Percentiles rank a stretch among this genome's conserved stretches.
These are phyloP conservation scores for Fusarium coffeatum DNA, from an alignment of 2,329 filamentous ascomycete species.

Conservation along the genomic window DNA sequence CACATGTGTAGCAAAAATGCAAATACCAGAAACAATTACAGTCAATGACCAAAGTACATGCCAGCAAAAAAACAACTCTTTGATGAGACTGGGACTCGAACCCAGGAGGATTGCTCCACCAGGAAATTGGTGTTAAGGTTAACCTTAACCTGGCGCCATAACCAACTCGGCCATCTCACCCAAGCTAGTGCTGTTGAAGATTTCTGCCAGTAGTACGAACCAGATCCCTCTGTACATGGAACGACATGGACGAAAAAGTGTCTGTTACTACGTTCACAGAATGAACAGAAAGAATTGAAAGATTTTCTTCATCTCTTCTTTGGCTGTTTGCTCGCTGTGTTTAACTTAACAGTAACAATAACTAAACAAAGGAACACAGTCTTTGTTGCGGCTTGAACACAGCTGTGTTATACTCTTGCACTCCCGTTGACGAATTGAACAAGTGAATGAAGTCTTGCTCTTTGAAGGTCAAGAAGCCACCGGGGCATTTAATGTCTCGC, in stretches of 20 bases:
- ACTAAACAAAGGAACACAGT: neutral
- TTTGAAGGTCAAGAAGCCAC: fast-evolving
- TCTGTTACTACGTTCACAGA: no score
- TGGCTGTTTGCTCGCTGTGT: no score
- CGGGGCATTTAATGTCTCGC: neutral
- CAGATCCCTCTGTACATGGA: fast-evolving
- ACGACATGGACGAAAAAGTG: no score
- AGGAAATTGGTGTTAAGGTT: constrained; percentile 34
- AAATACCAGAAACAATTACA: no score
- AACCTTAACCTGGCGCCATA: constrained; percentile 36
- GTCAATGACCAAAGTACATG: no score
- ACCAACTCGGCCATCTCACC: constrained; percentile 38
- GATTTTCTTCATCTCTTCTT: no score
- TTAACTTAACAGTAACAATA: no score
- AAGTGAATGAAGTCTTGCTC: neutral
- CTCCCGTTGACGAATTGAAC: no score
- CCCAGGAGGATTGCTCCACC: constrained; percentile 36
- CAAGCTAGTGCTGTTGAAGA: constrained; percentile 1
- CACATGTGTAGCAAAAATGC: no score
- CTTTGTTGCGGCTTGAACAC: no score
- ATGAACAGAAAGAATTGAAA: no score
- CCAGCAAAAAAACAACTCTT: neutral
- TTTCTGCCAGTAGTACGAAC: fast-evolving
- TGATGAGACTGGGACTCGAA: constrained; percentile 37
- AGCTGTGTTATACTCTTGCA: no score